Base-by-base conservation (phyloP, 2,329 filamentous ascomycete genomes). In the Colletotrichum eremochloae region DNA sequence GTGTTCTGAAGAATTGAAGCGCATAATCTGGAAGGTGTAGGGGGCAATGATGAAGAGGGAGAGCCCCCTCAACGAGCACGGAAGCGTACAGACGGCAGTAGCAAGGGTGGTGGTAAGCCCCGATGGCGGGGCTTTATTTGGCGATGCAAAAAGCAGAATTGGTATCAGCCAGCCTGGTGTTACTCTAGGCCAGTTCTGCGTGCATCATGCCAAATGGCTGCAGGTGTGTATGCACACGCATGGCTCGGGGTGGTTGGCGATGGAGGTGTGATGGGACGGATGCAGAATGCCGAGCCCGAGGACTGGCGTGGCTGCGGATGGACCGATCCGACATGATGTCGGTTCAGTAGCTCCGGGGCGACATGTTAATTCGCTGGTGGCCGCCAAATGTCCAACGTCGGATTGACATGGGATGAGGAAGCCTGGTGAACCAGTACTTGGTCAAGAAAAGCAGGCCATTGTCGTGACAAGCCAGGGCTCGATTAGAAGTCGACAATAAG, bases 221-320 rank as follows among this genome's bases (percentile, higher is more conserved):
- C 69, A 68, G 53, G 20, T 24, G 38, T 40, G n/a, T 46, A 56
- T 24, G 38, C 36, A 20, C 48, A 60, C 18, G 57, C 44, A 52
- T 61, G 48, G 57, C 44, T 44, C 29, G 50, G 52, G 69, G 65
- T 58, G 69, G 65, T 57, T 68, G 69, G 58, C 44, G 53, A 40
- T 31, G 68, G 68, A 53, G 42, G 46, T 46, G 57, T 52, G 52
- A 55, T 58, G 52, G n/a, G 53, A 71, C 31, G 58, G 46, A 70
- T 61, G 67, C 65, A 64, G 7, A 44, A 63, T 56, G 57, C 52
- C 44, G 64, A 71, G 64, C 53, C 52, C 44, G 64, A 71, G 64
- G 58, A 50, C 18, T 31, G 63, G 56, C 57, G 50, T 31, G 58
- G 58, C 44, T 36, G 40, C 18, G n/a, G 58, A 55, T 52, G 44